Base-by-base conservation (phyloP, 768 basidiomycete species). In the Amanita brunnescens region DNA sequence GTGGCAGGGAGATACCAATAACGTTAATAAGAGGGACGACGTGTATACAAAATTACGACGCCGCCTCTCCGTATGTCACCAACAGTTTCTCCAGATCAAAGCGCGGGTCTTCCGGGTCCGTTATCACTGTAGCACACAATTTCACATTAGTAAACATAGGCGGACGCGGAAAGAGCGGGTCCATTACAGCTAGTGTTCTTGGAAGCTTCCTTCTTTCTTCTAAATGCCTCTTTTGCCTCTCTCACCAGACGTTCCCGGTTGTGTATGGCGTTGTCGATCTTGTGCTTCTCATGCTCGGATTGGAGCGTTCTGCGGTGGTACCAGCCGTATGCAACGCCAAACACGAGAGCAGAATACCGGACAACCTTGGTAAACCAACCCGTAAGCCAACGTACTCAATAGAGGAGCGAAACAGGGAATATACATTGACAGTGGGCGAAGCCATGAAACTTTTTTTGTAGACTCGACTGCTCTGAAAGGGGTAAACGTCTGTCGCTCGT, bases 21-120 rank as follows among this genome's bases (percentile, higher is more conserved):
- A n/a, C 29, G 47, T 8, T 20, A 13, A 47, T n/a, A n/a, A 7
- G 26, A 29, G 26, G 26, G 26, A 29, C 26, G 26, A 29, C 26
- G 26, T 29, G 26, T 29, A 30, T 12, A 6, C 1, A 13, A 8
- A 33, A 33, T 32, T 42, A 65, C 73, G 71, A 83, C 75, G 72
- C 78, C 59, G 80, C 80, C 63, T 76, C 80, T 69, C 89, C 88
- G 77, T 81, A 83, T 64, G 82, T 80, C 39, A 76, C 74, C 64
- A 90, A 62, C 54, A 96, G 70, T 69, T 91, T 91, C 77, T 98
- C 95, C 65, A 97, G 75, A 76, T 97, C 93, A 70, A 97, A 99
- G 57, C 80, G 82, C 48, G 95, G 91, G 69, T 97, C 85, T 60
- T 97, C 95, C 37, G 93, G 90, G 75, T 99, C 83, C 57, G 91